Evolutionary conservation across 768 basidiomycete species (phyloP), one percentile per base, ranked within the genome.

Genomic region (Suillus subluteus): DNA sequence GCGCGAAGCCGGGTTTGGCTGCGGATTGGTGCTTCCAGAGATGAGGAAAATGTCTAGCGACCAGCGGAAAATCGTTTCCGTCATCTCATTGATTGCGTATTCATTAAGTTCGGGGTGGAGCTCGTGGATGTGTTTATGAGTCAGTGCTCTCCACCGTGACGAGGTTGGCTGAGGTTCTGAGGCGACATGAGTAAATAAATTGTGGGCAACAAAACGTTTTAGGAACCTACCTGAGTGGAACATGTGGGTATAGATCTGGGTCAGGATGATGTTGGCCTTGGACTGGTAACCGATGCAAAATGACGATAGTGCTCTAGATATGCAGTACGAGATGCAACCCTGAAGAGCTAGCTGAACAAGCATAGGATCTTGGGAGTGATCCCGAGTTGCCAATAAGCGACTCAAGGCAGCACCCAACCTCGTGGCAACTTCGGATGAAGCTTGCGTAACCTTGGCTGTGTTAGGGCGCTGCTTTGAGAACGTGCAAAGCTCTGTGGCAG

Each of bases 211-310:
- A 44, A 62, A 38, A 50, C 40, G 41, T 63, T 9, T 41, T 35
- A 54, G 50, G 32, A 41, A 78, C 82, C 63, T 68, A 88, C 88
- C 88, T 62, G 79, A 78, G 23, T 81, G 73, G 63, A 81, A 80
- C 83, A 91, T 89, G 67, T 82, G 86, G 50, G 79, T 80, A 70
- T 89, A 87, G 18, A 91, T 82, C 69, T 87, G 85, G 0, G 85
- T 81, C 40, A 94, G 79, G 6, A 91, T 82, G 0, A 84, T 84
- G 66, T 94, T 91, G 30, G 88, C 82, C 74, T 89, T 90, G 23
- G 89, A 82, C 32, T 91, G 88, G 65, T 90, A 87, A 7, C 91
- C 91, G 66, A 92, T 83, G 73, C 90, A 91, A 73, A 94, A 94
- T 0, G 86, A 82, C 11, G 88, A 85, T 61, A 92, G 79, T 4